Evolutionary conservation across 179 eudicot species (phyloP), one percentile per base, ranked within the genome.

Genomic region (Gypsophila paniculata): DNA sequence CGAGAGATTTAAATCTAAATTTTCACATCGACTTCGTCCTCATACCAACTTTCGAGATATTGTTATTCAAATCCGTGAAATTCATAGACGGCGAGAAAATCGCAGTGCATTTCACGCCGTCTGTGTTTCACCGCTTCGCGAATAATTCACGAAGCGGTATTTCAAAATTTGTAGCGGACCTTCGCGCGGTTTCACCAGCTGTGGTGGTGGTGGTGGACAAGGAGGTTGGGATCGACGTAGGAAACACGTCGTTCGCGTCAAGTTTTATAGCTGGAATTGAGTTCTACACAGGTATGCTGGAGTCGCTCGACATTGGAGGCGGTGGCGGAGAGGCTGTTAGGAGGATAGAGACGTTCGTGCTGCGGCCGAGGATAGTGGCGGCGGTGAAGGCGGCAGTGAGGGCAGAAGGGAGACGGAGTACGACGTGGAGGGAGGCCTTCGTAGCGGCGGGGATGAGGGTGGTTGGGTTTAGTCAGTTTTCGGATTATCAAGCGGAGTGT

Each of bases 401-500:
- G 44, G 71, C 74, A 29, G 71, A 72, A 36, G 75, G 85, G 9
- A 65, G 89, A 72, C 72, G 87, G 54, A 75, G 71, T 60, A 61
- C 82, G 74, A 69, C 87, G 59, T 86, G 96, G 96, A 74, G 92
- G 80, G 92, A 90, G 85, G 91, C 84, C 70, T 79, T 89, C 49
- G 77, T 59, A 17, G 80, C 74, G 80, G 87, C 89, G 38, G 94
- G 96, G 58, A 63, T 87, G 76, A 80, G 85, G 84, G 81, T 88
- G 59, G 87, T 90, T 36, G 88, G 85, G 80, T 80, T 87, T 70
- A 93, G 98, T 52, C 92, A 86, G 78, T 90, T 93, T 72, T 91
- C 96, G 1, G 98, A 90, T 63, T 87, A 86, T 13, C 98, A 93
- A 42, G 98, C 96, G 0, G 98, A 93, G 77, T 93, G 90, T 61